Evolutionary conservation across 2,329 filamentous ascomycete species (phyloP).

Genomic region (Bertia moriformis): DNA sequence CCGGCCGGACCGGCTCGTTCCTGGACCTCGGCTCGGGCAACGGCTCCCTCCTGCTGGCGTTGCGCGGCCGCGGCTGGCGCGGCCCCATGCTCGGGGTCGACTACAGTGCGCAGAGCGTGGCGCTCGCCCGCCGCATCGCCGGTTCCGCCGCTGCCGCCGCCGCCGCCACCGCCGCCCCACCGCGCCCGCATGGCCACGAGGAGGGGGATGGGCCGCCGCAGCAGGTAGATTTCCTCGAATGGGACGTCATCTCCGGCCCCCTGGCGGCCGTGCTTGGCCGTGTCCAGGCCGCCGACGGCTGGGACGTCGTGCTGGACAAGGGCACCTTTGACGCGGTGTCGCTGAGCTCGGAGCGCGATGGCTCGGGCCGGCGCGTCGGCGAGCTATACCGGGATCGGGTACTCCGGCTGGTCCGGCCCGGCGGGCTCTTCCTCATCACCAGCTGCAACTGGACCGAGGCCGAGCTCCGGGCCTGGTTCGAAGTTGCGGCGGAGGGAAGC

Average conservation of each 20-base stretch:
- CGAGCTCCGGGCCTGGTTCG: conserved; percentile 73
- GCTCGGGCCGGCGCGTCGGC: conserved; percentile 43
- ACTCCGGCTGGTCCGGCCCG: conserved; percentile 49
- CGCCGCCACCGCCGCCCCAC: too few species aligned
- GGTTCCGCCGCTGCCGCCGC: conserved; percentile 13
- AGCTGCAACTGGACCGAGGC: conserved; percentile 97
- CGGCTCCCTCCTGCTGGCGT: conserved; percentile 74
- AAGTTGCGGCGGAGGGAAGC: too few species aligned
- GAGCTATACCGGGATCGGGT: conserved; percentile 64
- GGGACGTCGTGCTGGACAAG: conserved; percentile 92
- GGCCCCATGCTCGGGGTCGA: conserved; percentile 74
- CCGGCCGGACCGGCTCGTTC: conserved; percentile 33
- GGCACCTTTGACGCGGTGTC: conserved; percentile 94
- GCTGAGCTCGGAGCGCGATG: conserved; percentile 43
- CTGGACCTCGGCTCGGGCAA: conserved; percentile 91
- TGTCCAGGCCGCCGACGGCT: conserved; percentile 31
- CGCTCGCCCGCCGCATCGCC: conserved; percentile 55
- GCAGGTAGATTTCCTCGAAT: conserved; percentile 29
- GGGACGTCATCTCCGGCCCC: conserved; percentile 44
- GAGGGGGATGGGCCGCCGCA: conserved; percentile 7
- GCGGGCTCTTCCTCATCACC: conserved; percentile 69
- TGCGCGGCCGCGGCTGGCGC: conserved; percentile 49
- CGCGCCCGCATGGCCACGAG: conserved; percentile 4
- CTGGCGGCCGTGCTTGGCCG: conserved; percentile 17
- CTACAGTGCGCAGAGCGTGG: conserved; percentile 64